These are phyloP conservation scores for Umbelopsis ramanniana DNA, from an alignment of 192 early-diverging fungal genomes.

Conservation along the genomic window DNA sequence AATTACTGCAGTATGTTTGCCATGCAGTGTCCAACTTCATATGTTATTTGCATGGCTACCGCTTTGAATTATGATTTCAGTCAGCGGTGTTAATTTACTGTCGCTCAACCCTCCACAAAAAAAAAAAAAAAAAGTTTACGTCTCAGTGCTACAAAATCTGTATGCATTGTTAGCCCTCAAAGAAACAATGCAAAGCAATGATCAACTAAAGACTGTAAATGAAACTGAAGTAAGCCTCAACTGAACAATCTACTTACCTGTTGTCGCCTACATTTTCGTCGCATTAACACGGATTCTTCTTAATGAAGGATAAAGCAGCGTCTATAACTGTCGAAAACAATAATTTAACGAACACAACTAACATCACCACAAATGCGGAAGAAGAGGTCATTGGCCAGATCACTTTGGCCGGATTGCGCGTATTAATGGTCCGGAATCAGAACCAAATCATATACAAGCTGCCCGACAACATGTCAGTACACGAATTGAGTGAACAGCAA, in stretches of 20 bases:
- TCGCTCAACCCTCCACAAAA: no score
- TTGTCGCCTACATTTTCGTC: background rate
- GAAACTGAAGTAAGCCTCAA: background rate
- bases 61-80: no score
- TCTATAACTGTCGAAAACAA: background rate
- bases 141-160: no score
- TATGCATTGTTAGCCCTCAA: no score
- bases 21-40: no score
- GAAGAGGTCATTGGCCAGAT: conserved; percentile 33
- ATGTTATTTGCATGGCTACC: no score
- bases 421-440: conserved; percentile 41
- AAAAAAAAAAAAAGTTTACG: no score
- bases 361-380: conserved; percentile 1
- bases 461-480: conserved; percentile 58
- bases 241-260: background rate
- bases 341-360: background rate
- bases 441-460: conserved; percentile 61
- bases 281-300: background rate
- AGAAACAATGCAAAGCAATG: conserved; percentile 2
- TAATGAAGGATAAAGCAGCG: background rate
- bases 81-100: no score
- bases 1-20: no score
- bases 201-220: background rate
- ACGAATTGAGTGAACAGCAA: conserved; percentile 48
- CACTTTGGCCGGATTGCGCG: conserved; percentile 31